Evolutionary conservation across 1,139 yeast genomes (phyloP), one percentile per base, ranked within the genome.

Genomic region (Candida tetrigidarum): DNA sequence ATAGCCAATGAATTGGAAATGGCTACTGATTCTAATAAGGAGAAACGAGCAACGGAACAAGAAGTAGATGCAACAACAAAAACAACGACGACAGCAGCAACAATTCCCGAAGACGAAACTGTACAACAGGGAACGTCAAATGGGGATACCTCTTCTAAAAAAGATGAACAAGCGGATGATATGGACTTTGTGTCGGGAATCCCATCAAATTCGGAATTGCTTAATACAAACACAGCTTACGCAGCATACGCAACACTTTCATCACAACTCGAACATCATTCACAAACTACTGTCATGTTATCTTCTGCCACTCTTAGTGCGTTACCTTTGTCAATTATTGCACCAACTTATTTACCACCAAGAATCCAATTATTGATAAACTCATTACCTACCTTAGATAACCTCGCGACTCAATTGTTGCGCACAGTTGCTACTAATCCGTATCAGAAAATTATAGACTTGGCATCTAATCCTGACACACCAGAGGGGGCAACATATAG

Each of bases 401-500:
- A 86, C 50, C 67, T 88, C 45, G 81, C 96, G 0, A 77, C 89
- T 0, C 96, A 89, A 60, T 72, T 89, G 20, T 69, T 89, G 41
- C 71, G 91, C 45, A 72, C 83, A 3, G 79, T 88, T 29, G 87
- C 89, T 2, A 74, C 77, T 30, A 84, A 85, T 0, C 85, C 91
- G 0, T 86, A 86, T 57, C 90, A 86, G 54, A 86, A 83, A 45
- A 83, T 87, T 18, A 72, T 88, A 53, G 85, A 84, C 39, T 69
- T 86, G 41, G 89, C 89, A 0, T 82, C 91, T 11, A 84, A 81
- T 53, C 83, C 87, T 5, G 91, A 85, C 37, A 78, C 86, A 8
- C 81, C 81, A 1, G 83, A 87, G 14, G 91, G 91, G 2, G 86
- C 86, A 34, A 83, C 91, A 0, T 90, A 83, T 58, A 76, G 84